Evolutionary conservation across 768 basidiomycete species (phyloP), one percentile per base, ranked within the genome.

Genomic region (Cystofilobasidium macerans): DNA sequence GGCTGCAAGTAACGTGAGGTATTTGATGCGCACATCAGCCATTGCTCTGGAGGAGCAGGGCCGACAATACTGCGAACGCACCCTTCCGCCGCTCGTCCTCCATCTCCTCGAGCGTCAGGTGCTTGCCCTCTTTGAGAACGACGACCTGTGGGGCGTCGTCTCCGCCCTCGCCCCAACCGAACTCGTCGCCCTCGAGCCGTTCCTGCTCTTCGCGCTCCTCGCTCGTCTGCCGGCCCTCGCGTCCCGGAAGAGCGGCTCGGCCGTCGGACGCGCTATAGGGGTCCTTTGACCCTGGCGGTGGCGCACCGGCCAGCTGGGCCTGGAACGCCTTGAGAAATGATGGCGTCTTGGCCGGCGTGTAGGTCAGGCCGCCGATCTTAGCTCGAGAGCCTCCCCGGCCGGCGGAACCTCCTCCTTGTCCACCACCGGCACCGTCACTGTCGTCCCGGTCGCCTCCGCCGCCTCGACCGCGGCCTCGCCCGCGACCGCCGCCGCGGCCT

Each of bases 91-190:
- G 71, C 60, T 73, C 73, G 57, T 88, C 86, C 79, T 88, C 86
- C 4, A 81, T 89, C 71, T 94, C 88, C 62, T 81, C 77, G 69
- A 81, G 85, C 1, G 83, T 83, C 48, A 95, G 79, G 78, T 95
- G 92, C 73, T 89, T 93, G 32, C 92, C 91, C 70, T 86, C 83
- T 72, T 83, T 89, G 70, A 95, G 74, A 12, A 94, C 91, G 3
- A 95, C 89, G 11, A 95, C 84, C 73, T 89, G 88, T 3, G 91
- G 91, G 70, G 82, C 85, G 75, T 93, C 91, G 71, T 91, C 90
- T 0, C 74, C 82, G 14, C 72, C 71, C n/a, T 75, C 75, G 18
- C 74, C 75, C 43, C 73, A 75, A 7, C 65, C 65, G 22, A 58
- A 56, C 48, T 66, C 65, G 24, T 66, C 57, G 3, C 56, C 69